phyloP scores from a whole-genome alignment of 441 rosid genomes.

The Adansonia madagascariensis region DNA sequence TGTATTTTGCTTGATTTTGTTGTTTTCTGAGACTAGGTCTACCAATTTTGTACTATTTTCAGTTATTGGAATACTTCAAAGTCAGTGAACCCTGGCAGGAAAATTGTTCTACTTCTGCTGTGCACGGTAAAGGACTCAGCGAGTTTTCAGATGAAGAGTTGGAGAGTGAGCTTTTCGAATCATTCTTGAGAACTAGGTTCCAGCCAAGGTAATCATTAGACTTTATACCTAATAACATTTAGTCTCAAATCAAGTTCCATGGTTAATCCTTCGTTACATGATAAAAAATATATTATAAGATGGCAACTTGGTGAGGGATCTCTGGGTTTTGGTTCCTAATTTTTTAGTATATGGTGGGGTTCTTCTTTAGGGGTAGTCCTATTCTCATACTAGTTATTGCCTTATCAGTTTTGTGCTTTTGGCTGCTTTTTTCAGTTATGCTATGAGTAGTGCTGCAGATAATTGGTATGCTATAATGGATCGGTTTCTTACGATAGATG shows the following conservation, averaged over 20 bases:
- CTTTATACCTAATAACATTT: background rate
- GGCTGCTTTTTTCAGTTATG: constrained; percentile 51
- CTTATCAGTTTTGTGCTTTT: constrained; percentile 23
- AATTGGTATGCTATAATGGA: constrained; percentile 80
- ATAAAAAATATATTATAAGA: background rate
- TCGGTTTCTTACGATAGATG: constrained; percentile 51
- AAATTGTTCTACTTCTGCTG: constrained; percentile 34
- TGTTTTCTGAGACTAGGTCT: constrained; percentile 23
- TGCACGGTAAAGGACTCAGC: constrained; percentile 38
- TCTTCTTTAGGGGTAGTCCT: background rate
- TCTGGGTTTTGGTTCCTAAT: constrained; percentile 8
- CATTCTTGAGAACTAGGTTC: constrained; percentile 65
- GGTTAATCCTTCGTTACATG: background rate
- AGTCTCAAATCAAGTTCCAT: background rate
- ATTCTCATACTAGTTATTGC: background rate
- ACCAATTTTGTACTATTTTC: constrained; percentile 24
- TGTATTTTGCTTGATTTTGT: background rate
- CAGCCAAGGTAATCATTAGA: constrained; percentile 49
- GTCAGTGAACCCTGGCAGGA: constrained; percentile 63
- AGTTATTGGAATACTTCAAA: constrained; percentile 63
- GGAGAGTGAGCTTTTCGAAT: constrained; percentile 64
- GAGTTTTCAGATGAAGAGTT: constrained; percentile 52
- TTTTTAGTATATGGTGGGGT: background rate
- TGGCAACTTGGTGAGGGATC: background rate
- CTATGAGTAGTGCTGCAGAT: constrained; percentile 63